Base-by-base conservation (phyloP, 352 stramenopile species). In the Pythium angustatum region DNA sequence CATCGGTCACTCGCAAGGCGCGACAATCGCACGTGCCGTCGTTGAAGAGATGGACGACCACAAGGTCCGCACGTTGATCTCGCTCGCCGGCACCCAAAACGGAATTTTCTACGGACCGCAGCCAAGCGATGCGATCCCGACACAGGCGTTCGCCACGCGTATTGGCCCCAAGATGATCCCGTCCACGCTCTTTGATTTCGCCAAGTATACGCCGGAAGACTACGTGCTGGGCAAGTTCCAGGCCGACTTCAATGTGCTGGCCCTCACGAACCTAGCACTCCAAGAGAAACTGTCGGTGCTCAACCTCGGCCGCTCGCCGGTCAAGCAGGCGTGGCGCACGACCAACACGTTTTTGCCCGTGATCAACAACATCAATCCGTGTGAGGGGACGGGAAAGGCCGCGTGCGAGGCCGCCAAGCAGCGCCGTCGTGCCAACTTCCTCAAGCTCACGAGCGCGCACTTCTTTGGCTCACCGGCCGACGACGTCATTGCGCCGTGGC, bases 31-130 rank as follows among this genome's bases (percentile, higher is more conserved):
- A 5, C 77, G 75, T 17, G 68, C 73, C 2, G 75, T 85, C 6
- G 58, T 83, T n/a, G 77, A 85, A 48, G 69, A 79, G 48, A 83
- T 83, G 75, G 65, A 83, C 49, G 77, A 83, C 54, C 77, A 85
- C 66, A 71, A 73, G 12, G 72, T 85, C 22, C 63, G 65, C 48
- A 68, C 57, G 48, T 55, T 85, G 27, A 69, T 85, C 44, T 79
- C 69, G 58, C 59, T 85, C n/a, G 77, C 75, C 0, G 75, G 77
- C 1, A 58, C 75, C 5, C 77, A 85, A 48, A 83, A 81, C 55
- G 75, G 77, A 15, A 64, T 79, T 34, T 85, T 85, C 65, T 81
- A 78, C 58, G 75, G 75, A 7, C 75, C 71, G 1, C 75, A 84
- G 45, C 21, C 54, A 0, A 62, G 34, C 33, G 76, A 84, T 43